Conservation (phyloP, 106 monocot genomes). For the Acanthochlamys bracteata region DNA sequence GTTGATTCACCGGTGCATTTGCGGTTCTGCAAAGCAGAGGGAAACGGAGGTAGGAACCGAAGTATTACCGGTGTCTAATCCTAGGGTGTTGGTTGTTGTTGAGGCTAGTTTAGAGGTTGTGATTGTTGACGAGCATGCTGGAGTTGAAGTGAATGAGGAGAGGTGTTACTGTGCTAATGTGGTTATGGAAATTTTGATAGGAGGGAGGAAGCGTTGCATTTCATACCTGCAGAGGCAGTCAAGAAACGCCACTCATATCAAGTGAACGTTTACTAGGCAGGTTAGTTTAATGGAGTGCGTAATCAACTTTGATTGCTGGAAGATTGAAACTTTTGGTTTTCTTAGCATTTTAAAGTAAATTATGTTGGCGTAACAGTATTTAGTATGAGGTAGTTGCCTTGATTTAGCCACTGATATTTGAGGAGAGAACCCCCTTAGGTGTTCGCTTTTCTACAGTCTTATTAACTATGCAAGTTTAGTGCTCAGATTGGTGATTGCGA, state of each 20-base stretch:
- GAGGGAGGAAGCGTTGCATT: slow-evolving; percentile 55
- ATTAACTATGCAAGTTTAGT: too few relatives aligned
- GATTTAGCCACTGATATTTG: too few relatives aligned
- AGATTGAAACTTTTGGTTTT: background rate
- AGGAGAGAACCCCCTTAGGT: too few relatives aligned
- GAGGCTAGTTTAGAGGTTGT: slow-evolving; percentile 72
- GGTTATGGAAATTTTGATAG: slow-evolving; percentile 71
- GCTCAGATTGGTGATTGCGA: too few relatives aligned
- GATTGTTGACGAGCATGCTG: slow-evolving; percentile 82
- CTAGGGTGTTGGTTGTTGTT: slow-evolving; percentile 76
- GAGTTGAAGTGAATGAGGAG: slow-evolving; percentile 22
- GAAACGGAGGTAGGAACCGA: slow-evolving; percentile 21
- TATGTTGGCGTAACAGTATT: too few relatives aligned
- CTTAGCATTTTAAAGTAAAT: background rate
- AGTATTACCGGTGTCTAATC: slow-evolving; percentile 60
- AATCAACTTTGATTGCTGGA: background rate
- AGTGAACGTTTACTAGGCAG: slow-evolving; percentile 85
- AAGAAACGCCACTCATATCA: slow-evolving; percentile 63
- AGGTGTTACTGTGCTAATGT: slow-evolving; percentile 85
- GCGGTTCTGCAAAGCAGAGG: slow-evolving; percentile 28
- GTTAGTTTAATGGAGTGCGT: slow-evolving; percentile 9
- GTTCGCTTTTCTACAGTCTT: too few relatives aligned
- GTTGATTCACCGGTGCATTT: slow-evolving; percentile 52
- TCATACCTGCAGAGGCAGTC: slow-evolving; percentile 73
- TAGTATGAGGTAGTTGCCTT: too few relatives aligned